A percentile compares a stretch with the other conserved stretches of the same genome.
Evolutionary conservation across 169 alveolate genomes (phyloP).

Genomic region (Plasmodium gonderi): DNA sequence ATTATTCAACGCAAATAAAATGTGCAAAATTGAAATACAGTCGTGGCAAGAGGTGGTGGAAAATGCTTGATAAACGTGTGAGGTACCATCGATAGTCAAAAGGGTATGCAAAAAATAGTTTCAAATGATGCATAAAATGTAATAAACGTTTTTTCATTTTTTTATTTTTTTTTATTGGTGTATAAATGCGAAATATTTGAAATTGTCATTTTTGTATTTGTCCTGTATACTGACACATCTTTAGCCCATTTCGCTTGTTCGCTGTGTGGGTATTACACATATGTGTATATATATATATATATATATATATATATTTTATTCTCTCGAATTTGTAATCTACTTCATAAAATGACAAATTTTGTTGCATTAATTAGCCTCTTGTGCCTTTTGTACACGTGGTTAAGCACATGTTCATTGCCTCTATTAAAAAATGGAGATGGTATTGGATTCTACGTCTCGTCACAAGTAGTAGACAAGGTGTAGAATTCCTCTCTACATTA

Average conservation of each 20-base stretch:
- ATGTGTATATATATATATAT: background rate
- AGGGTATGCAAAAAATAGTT: too few species aligned
- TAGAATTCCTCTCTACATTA: background rate
- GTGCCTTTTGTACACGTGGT: background rate
- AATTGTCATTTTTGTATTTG: background rate
- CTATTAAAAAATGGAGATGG: background rate
- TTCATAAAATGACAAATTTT: background rate
- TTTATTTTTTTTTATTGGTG: background rate
- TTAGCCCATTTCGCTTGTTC: background rate
- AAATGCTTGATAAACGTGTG: background rate
- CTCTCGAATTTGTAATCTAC: background rate
- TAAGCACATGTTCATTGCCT: background rate
- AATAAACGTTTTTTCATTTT: background rate
- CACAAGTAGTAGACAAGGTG: background rate
- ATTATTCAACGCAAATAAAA: background rate
- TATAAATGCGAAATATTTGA: background rate
- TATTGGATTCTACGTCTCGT: background rate
- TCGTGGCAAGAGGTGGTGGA: background rate
- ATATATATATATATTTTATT: background rate
- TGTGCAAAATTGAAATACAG: background rate
- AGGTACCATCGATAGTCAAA: too few species aligned
- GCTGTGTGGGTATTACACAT: background rate
- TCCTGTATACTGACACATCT: background rate
- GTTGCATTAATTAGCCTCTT: background rate
- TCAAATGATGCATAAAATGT: background rate